Conservation (phyloP, 192 early-diverging fungal genomes). For the Backusella morwellensis region DNA sequence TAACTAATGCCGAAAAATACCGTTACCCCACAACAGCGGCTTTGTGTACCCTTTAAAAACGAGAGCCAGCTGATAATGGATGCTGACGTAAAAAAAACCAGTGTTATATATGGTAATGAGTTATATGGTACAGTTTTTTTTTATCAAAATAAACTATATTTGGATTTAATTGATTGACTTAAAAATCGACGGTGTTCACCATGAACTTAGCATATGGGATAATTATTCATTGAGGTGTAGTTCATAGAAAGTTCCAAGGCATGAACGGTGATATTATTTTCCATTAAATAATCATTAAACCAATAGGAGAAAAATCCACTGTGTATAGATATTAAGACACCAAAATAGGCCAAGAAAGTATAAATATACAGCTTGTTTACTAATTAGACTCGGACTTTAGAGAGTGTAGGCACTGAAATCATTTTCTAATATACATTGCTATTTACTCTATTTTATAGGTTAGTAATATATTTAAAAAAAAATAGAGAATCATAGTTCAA, state of each 20-base stretch:
- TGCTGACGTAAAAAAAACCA: neutral
- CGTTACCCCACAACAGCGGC: neutral
- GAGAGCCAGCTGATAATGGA: constrained; percentile 1
- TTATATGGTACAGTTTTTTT: neutral
- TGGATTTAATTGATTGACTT: neutral
- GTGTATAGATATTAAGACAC: neutral
- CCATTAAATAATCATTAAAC: neutral
- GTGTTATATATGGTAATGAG: neutral
- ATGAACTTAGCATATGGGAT: neutral
- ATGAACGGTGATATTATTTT: neutral
- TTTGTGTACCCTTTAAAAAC: neutral
- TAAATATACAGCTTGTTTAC: neutral
- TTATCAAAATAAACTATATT: neutral
- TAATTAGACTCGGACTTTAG: neutral
- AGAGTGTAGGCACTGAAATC: neutral
- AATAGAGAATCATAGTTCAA: neutral
- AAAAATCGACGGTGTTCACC: neutral
- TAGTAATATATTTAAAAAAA: no score
- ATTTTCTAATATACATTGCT: neutral
- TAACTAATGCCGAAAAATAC: neutral
- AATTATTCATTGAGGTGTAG: neutral
- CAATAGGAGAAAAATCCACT: neutral
- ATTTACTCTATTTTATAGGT: neutral
- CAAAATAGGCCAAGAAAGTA: neutral
- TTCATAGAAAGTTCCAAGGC: neutral